Conservation (phyloP, 2,329 filamentous ascomycete species). For the Aspergillus quadrilineatus region DNA sequence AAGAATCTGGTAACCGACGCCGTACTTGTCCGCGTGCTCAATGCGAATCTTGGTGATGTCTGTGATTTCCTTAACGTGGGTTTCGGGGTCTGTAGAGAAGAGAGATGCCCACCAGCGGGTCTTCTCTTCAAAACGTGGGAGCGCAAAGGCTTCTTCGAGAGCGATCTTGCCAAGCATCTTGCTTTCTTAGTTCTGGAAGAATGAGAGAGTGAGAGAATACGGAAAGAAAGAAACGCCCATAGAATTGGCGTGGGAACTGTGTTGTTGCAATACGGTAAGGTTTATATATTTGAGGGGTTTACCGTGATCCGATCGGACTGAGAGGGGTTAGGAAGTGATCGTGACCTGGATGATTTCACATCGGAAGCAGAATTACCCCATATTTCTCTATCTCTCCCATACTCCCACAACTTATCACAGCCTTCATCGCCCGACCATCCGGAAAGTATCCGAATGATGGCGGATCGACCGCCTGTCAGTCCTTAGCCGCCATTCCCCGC, state of each 20-base stretch:
- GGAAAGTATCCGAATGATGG: neutral
- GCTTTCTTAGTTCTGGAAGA: neutral
- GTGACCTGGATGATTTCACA: neutral
- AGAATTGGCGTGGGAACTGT: too few species aligned
- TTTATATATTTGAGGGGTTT: neutral
- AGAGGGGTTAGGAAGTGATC: neutral
- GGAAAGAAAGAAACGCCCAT: neutral
- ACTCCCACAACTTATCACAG: neutral
- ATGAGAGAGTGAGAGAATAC: neutral
- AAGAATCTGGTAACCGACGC: conserved; percentile 50
- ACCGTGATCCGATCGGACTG: neutral
- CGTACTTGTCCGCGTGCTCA: conserved; percentile 46
- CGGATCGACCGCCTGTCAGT: neutral
- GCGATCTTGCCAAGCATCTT: conserved; percentile 61
- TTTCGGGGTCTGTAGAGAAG: conserved; percentile 60
- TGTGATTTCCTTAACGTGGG: conserved; percentile 58
- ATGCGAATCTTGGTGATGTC: conserved; percentile 47
- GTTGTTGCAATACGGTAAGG: neutral
- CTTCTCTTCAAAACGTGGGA: conserved; percentile 59
- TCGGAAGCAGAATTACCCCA: neutral
- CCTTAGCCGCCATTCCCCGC: neutral
- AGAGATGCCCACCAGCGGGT: conserved; percentile 62
- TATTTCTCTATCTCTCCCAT: neutral
- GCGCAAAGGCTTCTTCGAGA: conserved; percentile 62
- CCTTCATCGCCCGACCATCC: too few species aligned